A percentile compares a stretch with the other conserved stretches of the same genome.
These are phyloP conservation scores for Elsinoe batatas DNA, from an alignment of 2,329 filamentous ascomycete genomes.

Conservation along the genomic window DNA sequence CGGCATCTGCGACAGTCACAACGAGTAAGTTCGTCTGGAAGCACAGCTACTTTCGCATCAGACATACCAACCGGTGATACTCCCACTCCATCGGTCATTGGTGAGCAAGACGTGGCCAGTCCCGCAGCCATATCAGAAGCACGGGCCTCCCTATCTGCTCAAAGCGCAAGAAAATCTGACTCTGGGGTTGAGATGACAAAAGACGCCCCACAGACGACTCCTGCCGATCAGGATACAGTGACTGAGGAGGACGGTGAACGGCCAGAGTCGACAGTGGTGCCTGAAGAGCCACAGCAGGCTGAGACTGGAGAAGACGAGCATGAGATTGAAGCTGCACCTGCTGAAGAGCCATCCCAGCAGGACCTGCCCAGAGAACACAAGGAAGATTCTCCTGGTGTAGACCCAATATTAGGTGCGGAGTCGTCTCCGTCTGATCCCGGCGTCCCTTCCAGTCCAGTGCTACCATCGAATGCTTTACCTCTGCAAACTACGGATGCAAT, in stretches of 20 bases:
- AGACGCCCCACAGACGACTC: background rate
- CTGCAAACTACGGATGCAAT: background rate
- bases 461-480: background rate
- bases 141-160: background rate
- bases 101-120: constrained; percentile 6
- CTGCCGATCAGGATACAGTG: background rate
- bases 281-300: background rate
- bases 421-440: background rate
- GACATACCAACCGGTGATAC: background rate
- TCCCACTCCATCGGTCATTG: background rate
- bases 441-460: background rate
- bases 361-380: background rate
- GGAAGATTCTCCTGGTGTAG: background rate
- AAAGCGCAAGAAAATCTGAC: constrained; percentile 38
- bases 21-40: constrained; percentile 7
- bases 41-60: background rate
- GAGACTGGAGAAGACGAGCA: background rate
- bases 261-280: background rate
- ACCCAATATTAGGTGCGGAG: background rate
- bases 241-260: background rate
- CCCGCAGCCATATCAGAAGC: background rate
- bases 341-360: background rate
- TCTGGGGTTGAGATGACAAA: constrained; percentile 46
- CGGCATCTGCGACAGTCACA: constrained; percentile 51
- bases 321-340: background rate